Evolutionary conservation across 257 asterid genomes (phyloP).

Genomic region (Leptodermis oblonga): DNA sequence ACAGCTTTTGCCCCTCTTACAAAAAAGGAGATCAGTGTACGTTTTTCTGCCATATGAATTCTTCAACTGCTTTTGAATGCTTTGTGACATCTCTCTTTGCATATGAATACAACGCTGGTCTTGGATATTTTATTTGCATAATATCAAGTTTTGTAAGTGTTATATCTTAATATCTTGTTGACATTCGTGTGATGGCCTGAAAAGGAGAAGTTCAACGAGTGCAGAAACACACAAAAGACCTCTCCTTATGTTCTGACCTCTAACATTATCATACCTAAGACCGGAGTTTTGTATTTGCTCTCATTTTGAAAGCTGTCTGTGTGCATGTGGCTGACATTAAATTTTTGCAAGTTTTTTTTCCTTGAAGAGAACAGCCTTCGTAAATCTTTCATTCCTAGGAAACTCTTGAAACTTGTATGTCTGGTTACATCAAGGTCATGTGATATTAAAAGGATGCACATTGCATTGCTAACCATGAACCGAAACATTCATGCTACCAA

Average conservation of each 20-base stretch:
- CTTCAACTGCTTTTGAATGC: not conserved
- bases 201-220: not conserved
- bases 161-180: not conserved
- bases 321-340: not conserved
- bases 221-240: not conserved
- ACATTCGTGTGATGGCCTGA: not conserved
- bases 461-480: not conserved
- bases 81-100: not conserved
- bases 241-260: not conserved
- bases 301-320: not conserved
- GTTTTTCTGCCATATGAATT: slow-evolving; percentile 23
- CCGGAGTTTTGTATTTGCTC: not conserved
- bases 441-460: not conserved
- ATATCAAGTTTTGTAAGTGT: not conserved
- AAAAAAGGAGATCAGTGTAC: slow-evolving; percentile 85
- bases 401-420: not conserved
- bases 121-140: not conserved
- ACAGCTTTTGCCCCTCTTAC: slow-evolving; percentile 79
- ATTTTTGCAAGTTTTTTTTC: not conserved
- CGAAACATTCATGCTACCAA: not conserved
- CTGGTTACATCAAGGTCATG: slow-evolving; percentile 2
- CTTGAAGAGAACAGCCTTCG: not conserved
- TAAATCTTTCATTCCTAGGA: not conserved
- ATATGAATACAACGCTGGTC: not conserved
- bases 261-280: not conserved